phyloP scores from a whole-genome alignment of 495 filamentous ascomycete genomes.

The Xylaria castorea region DNA sequence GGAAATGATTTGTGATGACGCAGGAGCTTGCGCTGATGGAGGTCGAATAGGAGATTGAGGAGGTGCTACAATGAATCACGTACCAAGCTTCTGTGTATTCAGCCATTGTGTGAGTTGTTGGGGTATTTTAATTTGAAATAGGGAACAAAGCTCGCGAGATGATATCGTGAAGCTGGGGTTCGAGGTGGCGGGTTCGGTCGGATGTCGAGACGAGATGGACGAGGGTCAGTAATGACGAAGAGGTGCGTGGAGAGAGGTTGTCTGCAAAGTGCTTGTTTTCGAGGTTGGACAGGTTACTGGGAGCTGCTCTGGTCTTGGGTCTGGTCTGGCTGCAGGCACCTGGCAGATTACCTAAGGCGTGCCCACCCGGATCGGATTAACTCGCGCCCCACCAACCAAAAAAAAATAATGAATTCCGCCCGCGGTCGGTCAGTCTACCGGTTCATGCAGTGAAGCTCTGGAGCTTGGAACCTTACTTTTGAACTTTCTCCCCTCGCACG shows the following conservation, averaged over 20 bases:
- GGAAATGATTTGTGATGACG: constrained; percentile 28
- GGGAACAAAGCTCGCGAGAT: constrained; percentile 27
- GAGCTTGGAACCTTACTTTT: constrained; percentile 13
- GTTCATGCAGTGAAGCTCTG: background rate
- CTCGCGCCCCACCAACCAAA: constrained; percentile 19
- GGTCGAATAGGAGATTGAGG: constrained; percentile 22
- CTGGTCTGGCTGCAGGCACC: constrained; percentile 6
- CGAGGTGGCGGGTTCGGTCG: constrained; percentile 25
- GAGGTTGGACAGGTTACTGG: constrained; percentile 45
- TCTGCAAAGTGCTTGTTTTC: constrained; percentile 39
- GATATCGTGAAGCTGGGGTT: constrained; percentile 19
- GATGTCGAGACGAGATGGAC: constrained; percentile 33
- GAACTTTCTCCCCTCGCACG: background rate
- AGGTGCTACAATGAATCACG: constrained; percentile 36
- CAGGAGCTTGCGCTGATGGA: constrained; percentile 25
- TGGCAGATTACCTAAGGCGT: constrained; percentile 42
- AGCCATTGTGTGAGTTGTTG: constrained; percentile 49
- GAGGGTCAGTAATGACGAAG: constrained; percentile 26
- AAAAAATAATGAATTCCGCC: background rate
- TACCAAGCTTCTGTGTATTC: constrained; percentile 53
- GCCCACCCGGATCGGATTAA: constrained; percentile 42
- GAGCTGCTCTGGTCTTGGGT: constrained; percentile 30
- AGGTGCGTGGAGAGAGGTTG: constrained; percentile 9
- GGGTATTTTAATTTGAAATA: constrained; percentile 35
- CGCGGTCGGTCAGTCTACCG: background rate